Conservation (phyloP, 495 filamentous ascomycete species). For the Eremomyces bilateralis region DNA sequence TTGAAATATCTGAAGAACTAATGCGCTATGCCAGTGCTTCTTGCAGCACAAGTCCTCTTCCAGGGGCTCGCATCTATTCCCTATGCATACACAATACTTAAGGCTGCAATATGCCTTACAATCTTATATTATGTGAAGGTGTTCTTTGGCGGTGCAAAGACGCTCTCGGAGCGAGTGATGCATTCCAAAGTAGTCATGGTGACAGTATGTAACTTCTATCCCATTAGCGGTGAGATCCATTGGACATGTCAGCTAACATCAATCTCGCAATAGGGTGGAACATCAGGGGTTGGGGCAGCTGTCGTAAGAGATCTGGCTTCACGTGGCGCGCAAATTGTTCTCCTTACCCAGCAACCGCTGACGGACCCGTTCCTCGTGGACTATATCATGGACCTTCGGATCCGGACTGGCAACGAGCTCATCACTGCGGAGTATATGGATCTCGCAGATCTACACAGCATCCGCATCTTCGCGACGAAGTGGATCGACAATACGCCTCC, state of each 20-base stretch:
- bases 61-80: constrained; percentile 51
- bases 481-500: constrained; percentile 94
- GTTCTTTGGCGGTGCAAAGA: constrained; percentile 56
- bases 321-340: constrained; percentile 75
- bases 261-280: constrained; percentile 43
- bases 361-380: constrained; percentile 78
- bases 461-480: constrained; percentile 89
- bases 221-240: background rate
- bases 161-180: constrained; percentile 64
- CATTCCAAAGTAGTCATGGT: constrained; percentile 84
- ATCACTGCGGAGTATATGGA: constrained; percentile 94
- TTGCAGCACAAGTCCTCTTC: constrained; percentile 35
- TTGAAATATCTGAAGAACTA: too few species aligned
- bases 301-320: constrained; percentile 50
- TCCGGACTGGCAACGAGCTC: constrained; percentile 58
- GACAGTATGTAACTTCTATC: constrained; percentile 32
- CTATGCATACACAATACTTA: constrained; percentile 35
- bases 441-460: constrained; percentile 61
- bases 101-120: constrained; percentile 32
- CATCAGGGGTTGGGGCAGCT: constrained; percentile 73
- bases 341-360: constrained; percentile 62
- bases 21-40: constrained; percentile 83
- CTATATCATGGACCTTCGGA: constrained; percentile 73
- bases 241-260: constrained; percentile 4
- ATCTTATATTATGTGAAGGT: constrained; percentile 47